Conservation (phyloP, 2,329 filamentous ascomycete species). For the Aspergillus sp. region DNA sequence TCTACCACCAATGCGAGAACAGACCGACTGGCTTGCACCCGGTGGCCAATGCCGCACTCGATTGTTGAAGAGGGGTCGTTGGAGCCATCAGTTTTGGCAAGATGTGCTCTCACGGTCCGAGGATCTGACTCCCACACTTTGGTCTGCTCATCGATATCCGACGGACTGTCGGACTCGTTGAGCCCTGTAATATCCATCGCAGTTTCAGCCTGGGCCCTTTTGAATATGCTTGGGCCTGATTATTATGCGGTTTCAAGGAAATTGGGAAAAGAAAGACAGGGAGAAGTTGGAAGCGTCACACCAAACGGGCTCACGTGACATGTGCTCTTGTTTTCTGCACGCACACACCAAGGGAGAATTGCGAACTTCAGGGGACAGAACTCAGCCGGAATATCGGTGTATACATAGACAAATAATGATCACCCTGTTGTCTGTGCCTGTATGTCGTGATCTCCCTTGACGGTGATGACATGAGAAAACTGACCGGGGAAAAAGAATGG, state of each 20-base stretch:
- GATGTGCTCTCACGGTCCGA: slow-evolving; percentile 19
- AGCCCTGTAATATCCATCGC: slow-evolving; percentile 33
- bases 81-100: slow-evolving; percentile 19
- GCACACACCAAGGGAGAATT: neutral
- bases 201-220: slow-evolving; percentile 22
- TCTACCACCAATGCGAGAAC: slow-evolving; percentile 77
- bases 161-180: slow-evolving; percentile 33
- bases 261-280: neutral
- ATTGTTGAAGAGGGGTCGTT: slow-evolving; percentile 21
- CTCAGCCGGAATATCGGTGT: neutral
- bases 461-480: slow-evolving; percentile 11
- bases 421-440: neutral
- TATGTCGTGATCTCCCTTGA: slow-evolving; percentile 15
- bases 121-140: slow-evolving; percentile 34
- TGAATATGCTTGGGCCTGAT: neutral
- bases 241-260: neutral
- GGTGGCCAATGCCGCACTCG: slow-evolving; percentile 43
- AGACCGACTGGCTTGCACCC: slow-evolving; percentile 42
- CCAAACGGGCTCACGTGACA: slow-evolving; percentile 12
- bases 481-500: slow-evolving; percentile 1
- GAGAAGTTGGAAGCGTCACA: slow-evolving; percentile 3
- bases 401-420: slow-evolving; percentile 5
- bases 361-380: neutral
- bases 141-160: slow-evolving; percentile 36
- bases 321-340: neutral